Conservation (phyloP, 352 stramenopile species). For the Halophytophthora polymorphica region DNA sequence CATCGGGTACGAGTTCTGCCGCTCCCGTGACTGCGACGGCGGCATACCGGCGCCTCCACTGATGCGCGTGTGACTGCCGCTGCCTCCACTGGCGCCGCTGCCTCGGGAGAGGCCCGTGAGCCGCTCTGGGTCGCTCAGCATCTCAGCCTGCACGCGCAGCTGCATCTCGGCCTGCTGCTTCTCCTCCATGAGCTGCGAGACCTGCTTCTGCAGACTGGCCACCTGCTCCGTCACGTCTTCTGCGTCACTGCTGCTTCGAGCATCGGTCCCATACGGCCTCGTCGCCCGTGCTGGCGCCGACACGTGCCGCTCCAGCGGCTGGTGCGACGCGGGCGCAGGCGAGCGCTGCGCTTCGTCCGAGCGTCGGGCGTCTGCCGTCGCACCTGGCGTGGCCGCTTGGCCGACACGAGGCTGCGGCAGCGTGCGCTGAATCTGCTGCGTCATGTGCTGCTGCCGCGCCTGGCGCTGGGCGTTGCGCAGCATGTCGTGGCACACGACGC, state of each 20-base stretch:
- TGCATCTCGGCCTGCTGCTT: constrained; percentile 79
- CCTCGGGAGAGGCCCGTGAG: constrained; percentile 32
- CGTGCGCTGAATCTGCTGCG: constrained; percentile 26
- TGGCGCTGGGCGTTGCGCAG: constrained; percentile 55
- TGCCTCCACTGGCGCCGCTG: constrained; percentile 31
- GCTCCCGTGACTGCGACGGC: constrained; percentile 33
- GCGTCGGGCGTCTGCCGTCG: constrained; percentile 31
- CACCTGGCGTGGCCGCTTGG: neutral
- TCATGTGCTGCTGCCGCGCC: constrained; percentile 23
- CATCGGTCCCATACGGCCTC: constrained; percentile 14
- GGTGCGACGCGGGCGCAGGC: constrained; percentile 12
- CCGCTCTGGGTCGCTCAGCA: constrained; percentile 49
- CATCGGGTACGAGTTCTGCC: constrained; percentile 59
- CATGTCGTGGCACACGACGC: constrained; percentile 75
- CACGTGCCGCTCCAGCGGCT: constrained; percentile 67
- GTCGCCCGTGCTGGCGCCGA: constrained; percentile 59
- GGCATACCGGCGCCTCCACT: constrained; percentile 9
- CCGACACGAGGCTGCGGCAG: constrained; percentile 16
- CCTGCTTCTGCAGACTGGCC: constrained; percentile 79
- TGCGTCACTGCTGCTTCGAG: constrained; percentile 24
- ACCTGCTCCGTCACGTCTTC: constrained; percentile 77
- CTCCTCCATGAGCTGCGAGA: constrained; percentile 81
- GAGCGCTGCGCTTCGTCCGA: constrained; percentile 54
- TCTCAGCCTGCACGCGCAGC: constrained; percentile 65
- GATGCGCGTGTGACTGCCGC: constrained; percentile 6